phyloP scores from a whole-genome alignment of 106 monocot genomes.

The Platanthera zijinensis region DNA sequence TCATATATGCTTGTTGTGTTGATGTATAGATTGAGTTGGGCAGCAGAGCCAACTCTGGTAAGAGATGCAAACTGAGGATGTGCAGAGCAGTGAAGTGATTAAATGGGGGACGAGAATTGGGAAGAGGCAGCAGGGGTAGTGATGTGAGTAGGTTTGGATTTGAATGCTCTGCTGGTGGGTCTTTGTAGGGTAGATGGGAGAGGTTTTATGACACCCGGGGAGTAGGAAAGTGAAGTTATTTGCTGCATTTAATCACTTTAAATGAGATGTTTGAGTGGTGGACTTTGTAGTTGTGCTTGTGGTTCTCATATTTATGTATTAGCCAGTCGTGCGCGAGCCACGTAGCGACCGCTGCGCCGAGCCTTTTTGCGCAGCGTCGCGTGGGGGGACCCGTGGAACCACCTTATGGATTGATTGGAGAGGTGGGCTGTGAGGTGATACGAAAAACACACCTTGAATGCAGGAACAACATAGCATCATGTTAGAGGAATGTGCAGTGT shows the following conservation, averaged over 20 bases:
- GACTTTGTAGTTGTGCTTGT: no score
- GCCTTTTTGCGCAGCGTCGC: no score
- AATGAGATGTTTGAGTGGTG: background rate
- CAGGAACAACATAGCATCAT: no score
- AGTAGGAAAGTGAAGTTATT: background rate
- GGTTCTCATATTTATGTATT: no score
- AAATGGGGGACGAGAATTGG: background rate
- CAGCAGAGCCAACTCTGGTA: background rate
- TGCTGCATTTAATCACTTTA: background rate
- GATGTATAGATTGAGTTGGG: background rate
- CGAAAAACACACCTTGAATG: no score
- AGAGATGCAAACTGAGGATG: background rate
- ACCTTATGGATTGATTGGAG: no score
- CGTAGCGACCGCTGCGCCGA: no score
- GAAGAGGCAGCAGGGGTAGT: background rate
- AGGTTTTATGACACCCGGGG: background rate
- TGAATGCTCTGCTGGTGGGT: background rate
- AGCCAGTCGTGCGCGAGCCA: no score
- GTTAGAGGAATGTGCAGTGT: no score
- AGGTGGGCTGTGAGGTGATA: no score
- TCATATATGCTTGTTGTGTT: background rate
- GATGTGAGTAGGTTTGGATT: conserved; percentile 1
- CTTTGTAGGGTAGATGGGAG: background rate
- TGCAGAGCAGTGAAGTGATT: background rate
- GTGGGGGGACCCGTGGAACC: no score